Percentiles rank a stretch among this genome's conserved stretches.
Evolutionary conservation across 192 early-diverging fungal genomes (phyloP).

Genomic region (Obelidium mucronatum): DNA sequence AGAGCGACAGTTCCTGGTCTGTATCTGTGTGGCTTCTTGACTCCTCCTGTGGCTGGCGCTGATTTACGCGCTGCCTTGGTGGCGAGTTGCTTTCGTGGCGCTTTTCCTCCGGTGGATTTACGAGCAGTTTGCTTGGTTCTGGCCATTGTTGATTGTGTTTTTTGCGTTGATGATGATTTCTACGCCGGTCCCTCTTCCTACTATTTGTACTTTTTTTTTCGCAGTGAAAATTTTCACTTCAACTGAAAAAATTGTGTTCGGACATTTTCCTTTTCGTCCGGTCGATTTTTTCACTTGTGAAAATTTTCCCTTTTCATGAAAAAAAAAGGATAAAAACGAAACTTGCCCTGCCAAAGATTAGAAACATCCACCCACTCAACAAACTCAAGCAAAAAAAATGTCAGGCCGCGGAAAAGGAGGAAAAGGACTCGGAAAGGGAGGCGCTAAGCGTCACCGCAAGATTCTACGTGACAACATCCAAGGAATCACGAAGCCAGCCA

Average conservation of each 20-base stretch:
- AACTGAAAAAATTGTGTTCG: not conserved
- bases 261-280: not conserved
- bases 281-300: not conserved
- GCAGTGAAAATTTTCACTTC: not conserved
- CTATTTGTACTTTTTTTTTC: not conserved
- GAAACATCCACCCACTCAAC: not conserved
- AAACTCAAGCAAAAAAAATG: conserved; percentile 60
- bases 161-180: not conserved
- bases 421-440: conserved; percentile 99
- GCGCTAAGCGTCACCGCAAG: conserved; percentile 99
- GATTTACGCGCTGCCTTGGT: conserved; percentile 97
- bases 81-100: conserved; percentile 93
- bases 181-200: not conserved
- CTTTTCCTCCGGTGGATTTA: conserved; percentile 99
- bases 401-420: conserved; percentile 99
- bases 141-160: not conserved
- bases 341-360: not conserved
- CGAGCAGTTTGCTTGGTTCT: conserved; percentile 94
- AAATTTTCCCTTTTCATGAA: no score
- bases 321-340: not conserved
- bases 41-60: conserved; percentile 92
- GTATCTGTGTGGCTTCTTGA: conserved; percentile 69
- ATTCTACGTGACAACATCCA: conserved; percentile 94
- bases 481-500: conserved; percentile 44
- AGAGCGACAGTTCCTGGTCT: conserved; percentile 83